Evolutionary conservation across 805 yeast genomes (phyloP).

Genomic region (Debaryomyces hansenii): DNA sequence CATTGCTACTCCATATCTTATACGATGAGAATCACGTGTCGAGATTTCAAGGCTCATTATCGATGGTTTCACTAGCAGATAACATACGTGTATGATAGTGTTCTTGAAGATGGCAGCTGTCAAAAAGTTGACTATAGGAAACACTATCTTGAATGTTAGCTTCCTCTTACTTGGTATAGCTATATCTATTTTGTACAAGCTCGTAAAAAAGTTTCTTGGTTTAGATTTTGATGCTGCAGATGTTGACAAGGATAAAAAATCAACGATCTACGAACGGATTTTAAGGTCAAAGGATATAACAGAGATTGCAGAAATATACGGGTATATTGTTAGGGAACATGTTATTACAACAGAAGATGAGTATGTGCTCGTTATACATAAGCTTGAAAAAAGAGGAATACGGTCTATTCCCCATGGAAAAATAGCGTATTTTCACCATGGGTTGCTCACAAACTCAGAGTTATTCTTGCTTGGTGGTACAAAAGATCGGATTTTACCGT

Average conservation of each 20-base stretch:
- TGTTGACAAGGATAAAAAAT: background rate
- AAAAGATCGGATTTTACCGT: conserved; percentile 22
- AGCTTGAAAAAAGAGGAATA: conserved; percentile 18
- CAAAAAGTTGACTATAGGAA: background rate
- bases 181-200: background rate
- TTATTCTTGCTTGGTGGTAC: conserved; percentile 34
- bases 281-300: conserved; percentile 18
- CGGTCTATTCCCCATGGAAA: background rate
- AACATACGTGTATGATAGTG: too few species aligned
- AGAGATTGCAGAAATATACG: conserved; percentile 22
- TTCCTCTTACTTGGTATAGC: background rate
- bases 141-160: background rate
- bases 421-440: conserved; percentile 34
- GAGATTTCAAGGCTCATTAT: too few species aligned
- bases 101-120: background rate
- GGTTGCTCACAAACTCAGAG: conserved; percentile 30
- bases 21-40: too few species aligned
- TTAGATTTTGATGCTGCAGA: background rate
- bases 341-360: conserved; percentile 30
- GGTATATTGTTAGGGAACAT: conserved; percentile 27
- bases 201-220: background rate
- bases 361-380: conserved; percentile 28
- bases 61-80: too few species aligned
- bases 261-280: background rate
- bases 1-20: too few species aligned